Percentiles rank a stretch among this genome's conserved stretches.
phyloP scores from a whole-genome alignment of 164 flowering plant species.

The Dillenia turbinata region DNA sequence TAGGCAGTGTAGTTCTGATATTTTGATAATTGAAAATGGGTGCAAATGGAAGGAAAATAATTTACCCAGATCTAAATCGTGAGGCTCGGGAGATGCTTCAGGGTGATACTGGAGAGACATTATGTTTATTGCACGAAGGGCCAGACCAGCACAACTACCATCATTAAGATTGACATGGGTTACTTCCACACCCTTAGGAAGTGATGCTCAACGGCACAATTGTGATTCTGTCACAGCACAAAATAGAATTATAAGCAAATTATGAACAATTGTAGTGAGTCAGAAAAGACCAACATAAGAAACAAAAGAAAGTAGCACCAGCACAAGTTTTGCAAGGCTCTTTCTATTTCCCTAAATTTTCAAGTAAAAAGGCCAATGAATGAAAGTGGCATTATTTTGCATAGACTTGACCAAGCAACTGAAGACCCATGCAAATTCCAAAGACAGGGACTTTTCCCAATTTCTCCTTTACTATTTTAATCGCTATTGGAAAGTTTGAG shows the following conservation, averaged over 20 bases:
- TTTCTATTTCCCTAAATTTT: too few species aligned
- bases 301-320: neutral
- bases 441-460: conserved; percentile 78
- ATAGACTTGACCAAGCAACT: too few species aligned
- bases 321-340: too few species aligned
- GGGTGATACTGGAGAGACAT: conserved; percentile 95
- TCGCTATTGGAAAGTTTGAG: conserved; percentile 87
- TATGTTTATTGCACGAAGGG: conserved; percentile 51
- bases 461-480: conserved; percentile 63
- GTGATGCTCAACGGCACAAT: conserved; percentile 82
- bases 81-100: conserved; percentile 93
- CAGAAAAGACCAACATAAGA: neutral
- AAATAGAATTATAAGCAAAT: too few species aligned
- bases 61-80: conserved; percentile 76
- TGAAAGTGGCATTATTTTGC: too few species aligned
- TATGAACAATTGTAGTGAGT: too few species aligned
- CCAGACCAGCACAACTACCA: conserved; percentile 88
- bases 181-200: conserved; percentile 78
- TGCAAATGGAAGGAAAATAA: neutral
- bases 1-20: neutral
- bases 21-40: neutral
- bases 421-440: conserved; percentile 96
- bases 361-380: too few species aligned
- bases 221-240: conserved; percentile 62
- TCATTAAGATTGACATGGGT: conserved; percentile 84